Conservation (phyloP, 192 early-diverging fungal species). For the Dissophora globulifera region DNA sequence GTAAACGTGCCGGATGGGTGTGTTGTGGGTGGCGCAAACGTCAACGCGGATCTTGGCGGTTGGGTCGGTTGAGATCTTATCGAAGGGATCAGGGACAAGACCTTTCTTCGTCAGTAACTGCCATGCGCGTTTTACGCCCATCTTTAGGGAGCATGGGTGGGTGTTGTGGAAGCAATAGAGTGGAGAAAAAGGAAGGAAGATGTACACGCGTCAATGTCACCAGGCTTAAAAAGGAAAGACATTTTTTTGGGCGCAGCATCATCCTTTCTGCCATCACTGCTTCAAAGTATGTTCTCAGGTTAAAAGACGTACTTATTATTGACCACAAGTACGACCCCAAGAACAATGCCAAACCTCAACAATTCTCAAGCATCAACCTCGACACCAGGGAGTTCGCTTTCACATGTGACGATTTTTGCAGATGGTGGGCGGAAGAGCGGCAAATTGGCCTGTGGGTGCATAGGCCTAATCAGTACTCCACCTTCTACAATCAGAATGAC, state of each 20-base stretch:
- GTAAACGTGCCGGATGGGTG: neutral
- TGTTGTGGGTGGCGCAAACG: neutral
- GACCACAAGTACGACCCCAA: slow-evolving; percentile 1
- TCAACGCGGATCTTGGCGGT: neutral
- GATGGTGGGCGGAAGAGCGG: slow-evolving; percentile 2
- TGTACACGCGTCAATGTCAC: too few relatives aligned
- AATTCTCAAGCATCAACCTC: slow-evolving; percentile 1
- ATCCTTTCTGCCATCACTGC: too few relatives aligned
- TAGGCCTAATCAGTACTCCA: slow-evolving; percentile 1
- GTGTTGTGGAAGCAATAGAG: neutral
- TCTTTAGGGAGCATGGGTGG: slow-evolving; percentile 1
- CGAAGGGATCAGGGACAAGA: neutral
- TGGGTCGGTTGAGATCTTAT: neutral
- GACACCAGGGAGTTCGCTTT: neutral
- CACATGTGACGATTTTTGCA: neutral
- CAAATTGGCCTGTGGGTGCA: slow-evolving; percentile 1
- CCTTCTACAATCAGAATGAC: neutral
- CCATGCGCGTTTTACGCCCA: slow-evolving; percentile 13
- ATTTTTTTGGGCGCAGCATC: too few relatives aligned
- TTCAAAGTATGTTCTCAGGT: neutral
- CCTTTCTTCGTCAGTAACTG: neutral
- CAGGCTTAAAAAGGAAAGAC: too few relatives aligned
- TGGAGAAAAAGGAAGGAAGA: too few relatives aligned
- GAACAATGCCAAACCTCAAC: neutral
- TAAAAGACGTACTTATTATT: neutral